Conservation (phyloP, 305 asterid genomes). For the Solanum hybrid region DNA sequence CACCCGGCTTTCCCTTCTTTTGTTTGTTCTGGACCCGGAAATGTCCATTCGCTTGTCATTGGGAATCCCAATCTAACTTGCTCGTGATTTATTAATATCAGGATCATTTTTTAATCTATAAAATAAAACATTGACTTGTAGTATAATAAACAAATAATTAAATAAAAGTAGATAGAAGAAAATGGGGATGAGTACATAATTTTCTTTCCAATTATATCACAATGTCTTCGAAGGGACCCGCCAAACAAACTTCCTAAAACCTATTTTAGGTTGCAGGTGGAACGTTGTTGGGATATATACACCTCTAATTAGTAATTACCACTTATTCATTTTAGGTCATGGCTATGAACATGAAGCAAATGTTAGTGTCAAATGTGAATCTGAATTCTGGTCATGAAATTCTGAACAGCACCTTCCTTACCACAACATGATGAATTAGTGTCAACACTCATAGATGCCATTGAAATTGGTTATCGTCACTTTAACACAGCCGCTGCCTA, state of each 20-base stretch:
- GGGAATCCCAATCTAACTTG: not conserved
- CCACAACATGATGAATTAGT: not conserved
- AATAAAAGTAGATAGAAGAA: too few relatives aligned
- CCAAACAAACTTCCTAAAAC: too few relatives aligned
- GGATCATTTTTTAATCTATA: too few relatives aligned
- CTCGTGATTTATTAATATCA: too few relatives aligned
- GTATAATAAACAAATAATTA: too few relatives aligned
- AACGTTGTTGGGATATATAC: not conserved
- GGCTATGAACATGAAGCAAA: not conserved
- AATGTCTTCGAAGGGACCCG: too few relatives aligned
- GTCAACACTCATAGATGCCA: slow-evolving; percentile 1
- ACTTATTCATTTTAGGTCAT: not conserved
- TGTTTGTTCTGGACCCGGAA: not conserved
- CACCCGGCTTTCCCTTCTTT: not conserved
- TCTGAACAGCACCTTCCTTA: not conserved
- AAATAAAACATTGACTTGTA: too few relatives aligned
- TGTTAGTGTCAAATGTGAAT: not conserved
- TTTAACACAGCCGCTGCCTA: slow-evolving; percentile 30
- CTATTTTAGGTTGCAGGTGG: not conserved
- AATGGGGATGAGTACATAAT: too few relatives aligned
- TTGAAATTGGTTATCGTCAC: slow-evolving; percentile 9
- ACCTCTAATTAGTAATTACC: not conserved
- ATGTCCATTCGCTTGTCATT: not conserved
- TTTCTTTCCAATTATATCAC: too few relatives aligned
- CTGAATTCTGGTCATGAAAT: not conserved